These are phyloP conservation scores for Cerrena zonata DNA, from an alignment of 1,284 basidiomycete genomes.

Conservation along the genomic window DNA sequence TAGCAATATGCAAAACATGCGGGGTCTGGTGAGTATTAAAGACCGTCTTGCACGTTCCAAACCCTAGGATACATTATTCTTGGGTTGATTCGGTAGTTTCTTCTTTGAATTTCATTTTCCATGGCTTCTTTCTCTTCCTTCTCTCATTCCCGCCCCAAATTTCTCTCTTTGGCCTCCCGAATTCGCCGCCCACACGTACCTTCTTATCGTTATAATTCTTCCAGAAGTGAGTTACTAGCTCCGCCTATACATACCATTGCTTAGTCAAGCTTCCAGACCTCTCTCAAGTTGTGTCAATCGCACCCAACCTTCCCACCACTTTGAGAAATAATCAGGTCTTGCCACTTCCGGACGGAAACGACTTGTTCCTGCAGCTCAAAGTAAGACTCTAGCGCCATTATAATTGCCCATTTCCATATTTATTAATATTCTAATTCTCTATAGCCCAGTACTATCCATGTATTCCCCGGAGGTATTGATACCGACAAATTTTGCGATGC, in stretches of 20 bases:
- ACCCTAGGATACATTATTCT: too few relatives aligned
- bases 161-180: background rate
- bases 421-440: background rate
- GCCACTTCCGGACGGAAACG: background rate
- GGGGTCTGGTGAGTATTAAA: too few relatives aligned
- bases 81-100: background rate
- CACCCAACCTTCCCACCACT: background rate
- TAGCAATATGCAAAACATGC: too few relatives aligned
- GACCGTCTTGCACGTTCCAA: too few relatives aligned
- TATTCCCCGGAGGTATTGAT: background rate
- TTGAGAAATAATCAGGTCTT: background rate
- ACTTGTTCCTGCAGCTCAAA: background rate
- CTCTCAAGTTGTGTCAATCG: background rate
- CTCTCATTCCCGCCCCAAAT: background rate
- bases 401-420: background rate
- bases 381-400: background rate
- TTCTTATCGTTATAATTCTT: background rate
- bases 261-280: too few relatives aligned
- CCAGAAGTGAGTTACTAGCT: background rate
- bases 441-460: background rate
- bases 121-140: background rate
- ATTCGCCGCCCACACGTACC: background rate
- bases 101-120: background rate
- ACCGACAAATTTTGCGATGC: background rate
- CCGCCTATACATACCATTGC: too few relatives aligned